Evolutionary conservation across 1,139 yeast species (phyloP), one percentile per base, ranked within the genome.

Genomic region (Scheffersomyces segobiensis): DNA sequence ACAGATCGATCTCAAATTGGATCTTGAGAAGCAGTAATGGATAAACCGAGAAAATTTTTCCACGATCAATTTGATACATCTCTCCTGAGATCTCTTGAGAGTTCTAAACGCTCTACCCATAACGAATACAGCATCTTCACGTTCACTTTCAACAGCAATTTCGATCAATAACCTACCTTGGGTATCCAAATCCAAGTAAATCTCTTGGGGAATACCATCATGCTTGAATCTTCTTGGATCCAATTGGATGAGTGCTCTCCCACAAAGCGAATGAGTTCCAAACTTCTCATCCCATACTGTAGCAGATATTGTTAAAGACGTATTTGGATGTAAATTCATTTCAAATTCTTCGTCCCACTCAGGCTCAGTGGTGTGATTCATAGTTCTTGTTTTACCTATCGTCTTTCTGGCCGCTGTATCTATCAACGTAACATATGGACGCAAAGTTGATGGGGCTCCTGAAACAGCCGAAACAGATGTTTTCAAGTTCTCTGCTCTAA

Each of bases 341-440:
- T 93, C 97, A 69, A 91, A 89, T 58, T 88, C 91, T 75, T 95
- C 98, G 66, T 91, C 91, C 97, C 97, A 95, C 26, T 83, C 86
- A 0, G 98, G 98, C 65, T 87, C 87, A 47, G 84, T 74, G 5
- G 87, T 85, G 57, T 84, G 85, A 52, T 80, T 78, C 8, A 90
- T 78, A 0, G 88, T 82, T 66, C 92, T 81, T 0, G 98, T 93
- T 63, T 85, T 86, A 5, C 91, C 96, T 54, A 91, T 79, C 21
- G 88, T 85, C 56, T 79, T 79, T 55, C 86, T 80, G 2, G 80
- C 80, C 53, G 75, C 74, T 7, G 88, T 83, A 62, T 92, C 96
- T 3, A 85, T 81, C 26, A 93, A 71, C 0, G 88, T 83, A 0
- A 91, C 89, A 65, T 89, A 88, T 0, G 96, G 86, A 63, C 87